phyloP scores from a whole-genome alignment of 2,329 filamentous ascomycete genomes.

The Nannizziopsis barbatae region DNA sequence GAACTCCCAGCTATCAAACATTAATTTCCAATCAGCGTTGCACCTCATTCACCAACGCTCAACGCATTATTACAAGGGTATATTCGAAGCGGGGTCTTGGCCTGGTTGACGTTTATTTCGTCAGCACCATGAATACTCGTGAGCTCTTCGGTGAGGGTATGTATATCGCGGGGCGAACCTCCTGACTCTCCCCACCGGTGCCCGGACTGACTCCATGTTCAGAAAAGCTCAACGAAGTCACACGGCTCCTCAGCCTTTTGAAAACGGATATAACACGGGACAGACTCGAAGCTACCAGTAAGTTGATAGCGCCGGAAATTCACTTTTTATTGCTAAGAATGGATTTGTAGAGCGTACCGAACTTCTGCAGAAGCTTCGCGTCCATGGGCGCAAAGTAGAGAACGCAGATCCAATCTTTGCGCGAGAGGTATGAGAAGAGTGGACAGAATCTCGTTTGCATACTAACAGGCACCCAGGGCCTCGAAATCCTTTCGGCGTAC shows the following conservation, averaged over 20 bases:
- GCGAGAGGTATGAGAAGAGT: conserved; percentile 46
- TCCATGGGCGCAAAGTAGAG: conserved; percentile 60
- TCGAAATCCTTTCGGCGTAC: conserved; percentile 59
- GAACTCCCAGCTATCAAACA: too few species aligned
- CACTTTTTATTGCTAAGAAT: conserved; percentile 8
- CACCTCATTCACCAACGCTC: too few species aligned
- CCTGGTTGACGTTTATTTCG: not conserved
- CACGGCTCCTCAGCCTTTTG: conserved; percentile 51
- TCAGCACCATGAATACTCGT: conserved; percentile 12
- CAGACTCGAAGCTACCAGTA: conserved; percentile 50
- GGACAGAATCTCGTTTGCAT: not conserved
- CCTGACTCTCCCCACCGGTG: not conserved
- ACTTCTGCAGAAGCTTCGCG: conserved; percentile 55
- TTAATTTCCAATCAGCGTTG: too few species aligned
- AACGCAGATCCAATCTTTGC: conserved; percentile 76
- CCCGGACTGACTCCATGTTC: conserved; percentile 9
- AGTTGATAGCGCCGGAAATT: conserved; percentile 20
- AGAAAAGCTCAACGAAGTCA: conserved; percentile 61
- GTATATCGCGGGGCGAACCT: not conserved
- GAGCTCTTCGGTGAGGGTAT: conserved; percentile 15
- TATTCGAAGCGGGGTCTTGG: too few species aligned
- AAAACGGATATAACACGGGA: conserved; percentile 50
- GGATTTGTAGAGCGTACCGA: conserved; percentile 26
- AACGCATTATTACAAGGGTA: too few species aligned
- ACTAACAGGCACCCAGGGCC: conserved; percentile 46